Conservation (phyloP, 73 alveolate genomes). For the Effrenium voratum region DNA sequence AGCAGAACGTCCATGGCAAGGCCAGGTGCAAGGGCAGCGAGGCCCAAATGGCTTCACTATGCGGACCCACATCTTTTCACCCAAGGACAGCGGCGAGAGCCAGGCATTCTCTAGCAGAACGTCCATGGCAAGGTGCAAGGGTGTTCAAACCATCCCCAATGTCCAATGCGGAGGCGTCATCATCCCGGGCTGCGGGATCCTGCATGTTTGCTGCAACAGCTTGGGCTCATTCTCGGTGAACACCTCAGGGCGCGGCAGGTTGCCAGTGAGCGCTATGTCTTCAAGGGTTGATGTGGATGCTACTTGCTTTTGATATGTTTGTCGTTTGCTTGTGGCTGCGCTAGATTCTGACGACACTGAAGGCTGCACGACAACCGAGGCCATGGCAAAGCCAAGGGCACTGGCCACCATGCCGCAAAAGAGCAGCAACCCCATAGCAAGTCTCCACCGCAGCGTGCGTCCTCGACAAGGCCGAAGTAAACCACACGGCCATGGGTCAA, state of each 20-base stretch:
- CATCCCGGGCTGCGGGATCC: constrained; percentile 48
- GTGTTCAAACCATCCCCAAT: no score
- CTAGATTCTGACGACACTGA: no score
- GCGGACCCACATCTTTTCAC: no score
- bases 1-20: no score
- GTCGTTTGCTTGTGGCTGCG: not conserved
- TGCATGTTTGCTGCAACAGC: constrained; percentile 42
- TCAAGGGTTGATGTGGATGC: not conserved
- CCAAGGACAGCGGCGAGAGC: no score
- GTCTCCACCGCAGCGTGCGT: not conserved
- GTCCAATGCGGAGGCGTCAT: no score
- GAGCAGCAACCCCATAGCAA: constrained; percentile 38
- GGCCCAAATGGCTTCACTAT: no score
- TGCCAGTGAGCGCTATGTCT: not conserved
- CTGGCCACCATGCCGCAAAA: not conserved
- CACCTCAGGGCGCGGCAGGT: not conserved
- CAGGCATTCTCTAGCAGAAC: no score
- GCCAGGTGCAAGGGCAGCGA: no score
- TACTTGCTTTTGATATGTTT: not conserved
- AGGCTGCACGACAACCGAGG: constrained; percentile 14
- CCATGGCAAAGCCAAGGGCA: constrained; percentile 2
- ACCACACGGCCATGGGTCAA: no score
- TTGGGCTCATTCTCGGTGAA: constrained; percentile 56
- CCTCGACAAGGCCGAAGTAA: no score
- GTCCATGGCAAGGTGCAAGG: no score